A percentile compares a stretch with the other conserved stretches of the same genome.
Conservation (phyloP, 108 stramenopile genomes). For the Aureococcus anophagefferens region DNA sequence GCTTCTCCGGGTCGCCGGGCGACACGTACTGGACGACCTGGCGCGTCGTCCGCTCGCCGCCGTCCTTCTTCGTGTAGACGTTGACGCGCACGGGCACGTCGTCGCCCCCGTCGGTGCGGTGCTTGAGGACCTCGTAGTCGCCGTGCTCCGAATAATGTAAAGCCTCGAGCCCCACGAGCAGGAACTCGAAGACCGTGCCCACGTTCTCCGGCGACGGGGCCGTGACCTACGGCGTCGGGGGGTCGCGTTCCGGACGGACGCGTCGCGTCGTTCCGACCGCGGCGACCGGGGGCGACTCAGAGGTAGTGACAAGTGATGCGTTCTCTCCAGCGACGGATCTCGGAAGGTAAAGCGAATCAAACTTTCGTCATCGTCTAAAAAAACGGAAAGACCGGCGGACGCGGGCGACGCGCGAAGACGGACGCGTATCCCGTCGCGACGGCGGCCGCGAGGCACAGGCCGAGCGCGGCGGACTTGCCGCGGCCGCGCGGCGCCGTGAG, state of each 20-base stretch:
- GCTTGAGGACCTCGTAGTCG: conserved; percentile 62
- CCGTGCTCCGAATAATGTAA: conserved; percentile 92
- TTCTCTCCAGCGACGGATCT: too few relatives aligned
- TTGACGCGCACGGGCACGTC: conserved; percentile 16
- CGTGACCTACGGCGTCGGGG: too few relatives aligned
- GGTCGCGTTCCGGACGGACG: too few relatives aligned
- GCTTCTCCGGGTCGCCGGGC: conserved; percentile 70
- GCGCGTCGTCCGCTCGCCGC: conserved; percentile 16
- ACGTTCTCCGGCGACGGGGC: conserved; percentile 97
- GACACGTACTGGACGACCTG: conserved; percentile 85
- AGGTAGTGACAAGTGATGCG: too few relatives aligned
- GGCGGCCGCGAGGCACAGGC: conserved; percentile 89
- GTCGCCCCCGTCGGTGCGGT: background rate
- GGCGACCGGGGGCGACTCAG: too few relatives aligned
- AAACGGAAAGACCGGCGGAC: too few relatives aligned
- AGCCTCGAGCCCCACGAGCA: conserved; percentile 79
- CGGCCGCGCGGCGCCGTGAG: conserved; percentile 77
- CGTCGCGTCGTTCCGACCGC: too few relatives aligned
- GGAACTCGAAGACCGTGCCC: conserved; percentile 88
- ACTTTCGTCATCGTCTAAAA: too few relatives aligned
- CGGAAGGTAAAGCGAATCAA: too few relatives aligned
- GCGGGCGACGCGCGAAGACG: too few relatives aligned
- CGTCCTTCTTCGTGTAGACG: background rate
- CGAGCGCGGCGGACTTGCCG: conserved; percentile 97
- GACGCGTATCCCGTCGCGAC: conserved; percentile 86